Base-by-base conservation (phyloP, 306 rosid genomes). In the Pachyrhizus erosus region DNA sequence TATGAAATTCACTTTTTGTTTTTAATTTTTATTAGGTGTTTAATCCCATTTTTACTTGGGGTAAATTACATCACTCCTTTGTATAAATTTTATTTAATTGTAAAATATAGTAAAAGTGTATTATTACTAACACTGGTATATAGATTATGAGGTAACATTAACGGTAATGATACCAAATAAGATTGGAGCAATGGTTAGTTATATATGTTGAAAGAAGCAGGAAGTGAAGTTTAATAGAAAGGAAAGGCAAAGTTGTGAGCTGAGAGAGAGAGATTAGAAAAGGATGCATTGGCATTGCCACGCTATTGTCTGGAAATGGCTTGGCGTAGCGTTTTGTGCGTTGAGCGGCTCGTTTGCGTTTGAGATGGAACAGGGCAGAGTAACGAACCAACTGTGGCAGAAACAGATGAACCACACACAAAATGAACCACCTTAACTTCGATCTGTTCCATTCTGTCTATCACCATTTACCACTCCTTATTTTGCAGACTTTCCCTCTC, bases 291-390 rank as follows among this genome's bases (percentile, higher is more conserved):
- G 83, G 46, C 57, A 70, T 29, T 84, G 83, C 78, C 76, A 85
- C 20, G 48, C 54, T 46, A 48, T 75, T 20, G 27, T 49, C 14
- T 23, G 51, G 21, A 11, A 33, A 4, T 9, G 2, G 26, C 5
- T 43, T 67, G 1, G 10, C 9, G 42, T 26, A 68, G 62, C 94
- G 86, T 73, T 76, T 68, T 83, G 20, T 80, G 51, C 87, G 94
- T 85, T 86, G 58, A 67, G 62, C 92, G 70, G 12, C 66, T 84
- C 82, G 76, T 83, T 76, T 21, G 14, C 75, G 37, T 79, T 73
- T 81, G 78, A 78, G 68, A 67, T 84, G 77, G 81, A 80, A 73
- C 68, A 62, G 55, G 23, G 21, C 11, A 67, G n/a, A 23, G 29
- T 18, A 67, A 42, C 48, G 3, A 11, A 33, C 48, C 0, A 11